Evolutionary conservation across 495 filamentous ascomycete genomes (phyloP).

Genomic region (Penicillium longicatenatum): DNA sequence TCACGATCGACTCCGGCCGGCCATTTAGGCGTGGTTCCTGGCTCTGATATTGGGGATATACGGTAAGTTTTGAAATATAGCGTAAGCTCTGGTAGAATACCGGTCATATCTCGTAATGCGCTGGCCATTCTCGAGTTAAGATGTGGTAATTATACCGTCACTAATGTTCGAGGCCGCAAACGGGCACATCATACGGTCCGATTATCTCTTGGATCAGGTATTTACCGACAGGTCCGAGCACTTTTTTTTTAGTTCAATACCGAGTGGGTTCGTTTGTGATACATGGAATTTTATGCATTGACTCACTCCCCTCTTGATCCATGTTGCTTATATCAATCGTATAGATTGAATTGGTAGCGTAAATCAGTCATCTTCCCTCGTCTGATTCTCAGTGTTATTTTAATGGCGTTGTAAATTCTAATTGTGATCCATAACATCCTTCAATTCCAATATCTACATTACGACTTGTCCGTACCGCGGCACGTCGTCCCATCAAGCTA

Average conservation of each 20-base stretch:
- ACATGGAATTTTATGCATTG: constrained; percentile 3
- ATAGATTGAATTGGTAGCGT: background rate
- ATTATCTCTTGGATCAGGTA: constrained; percentile 1
- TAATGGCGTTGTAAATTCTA: background rate
- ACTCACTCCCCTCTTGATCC: background rate
- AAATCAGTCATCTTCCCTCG: no score
- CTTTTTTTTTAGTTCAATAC: background rate
- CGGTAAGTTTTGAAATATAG: background rate
- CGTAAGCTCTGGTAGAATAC: background rate
- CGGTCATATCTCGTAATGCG: background rate
- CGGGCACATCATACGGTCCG: constrained; percentile 15
- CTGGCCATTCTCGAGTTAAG: background rate
- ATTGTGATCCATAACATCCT: background rate
- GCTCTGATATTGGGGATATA: background rate
- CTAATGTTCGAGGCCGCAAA: constrained; percentile 17
- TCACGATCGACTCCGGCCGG: background rate
- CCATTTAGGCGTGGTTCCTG: constrained; percentile 1
- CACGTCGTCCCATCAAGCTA: constrained; percentile 13
- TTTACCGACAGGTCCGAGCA: constrained; percentile 2
- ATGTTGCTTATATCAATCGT: background rate
- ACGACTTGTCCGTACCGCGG: background rate
- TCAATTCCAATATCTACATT: background rate
- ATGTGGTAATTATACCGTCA: constrained; percentile 21
- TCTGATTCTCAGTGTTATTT: no score
- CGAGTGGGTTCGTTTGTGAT: constrained; percentile 2